Evolutionary conservation across 441 rosid genomes (phyloP).

Genomic region (Populus hybrid): DNA sequence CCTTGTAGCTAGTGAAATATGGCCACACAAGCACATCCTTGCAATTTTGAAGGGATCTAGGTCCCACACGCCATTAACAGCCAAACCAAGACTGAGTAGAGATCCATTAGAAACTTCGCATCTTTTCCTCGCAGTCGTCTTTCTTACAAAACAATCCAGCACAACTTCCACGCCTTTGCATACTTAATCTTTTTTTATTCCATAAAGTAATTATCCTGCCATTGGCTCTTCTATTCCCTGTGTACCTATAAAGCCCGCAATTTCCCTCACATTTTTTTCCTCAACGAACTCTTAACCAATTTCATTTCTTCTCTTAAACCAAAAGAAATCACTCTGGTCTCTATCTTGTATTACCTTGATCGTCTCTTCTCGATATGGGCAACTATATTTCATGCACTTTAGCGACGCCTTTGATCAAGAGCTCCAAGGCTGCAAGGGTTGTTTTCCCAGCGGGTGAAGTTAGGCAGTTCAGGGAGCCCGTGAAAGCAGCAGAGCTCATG

Average conservation of each 20-base stretch:
- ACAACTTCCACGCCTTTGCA: background rate
- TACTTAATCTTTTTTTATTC: background rate
- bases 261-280: background rate
- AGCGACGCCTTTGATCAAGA: slow-evolving; percentile 36
- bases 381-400: slow-evolving; percentile 51
- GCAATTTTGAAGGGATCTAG: background rate
- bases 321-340: background rate
- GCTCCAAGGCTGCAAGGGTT: slow-evolving; percentile 39
- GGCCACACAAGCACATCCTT: background rate
- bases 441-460: slow-evolving; percentile 55
- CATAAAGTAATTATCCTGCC: background rate
- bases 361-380: slow-evolving; percentile 35
- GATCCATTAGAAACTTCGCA: background rate
- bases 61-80: background rate
- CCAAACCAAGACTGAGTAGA: background rate
- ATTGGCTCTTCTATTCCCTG: background rate
- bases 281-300: background rate
- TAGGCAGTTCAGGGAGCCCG: slow-evolving; percentile 37
- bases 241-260: background rate
- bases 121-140: background rate
- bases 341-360: background rate
- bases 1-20: background rate
- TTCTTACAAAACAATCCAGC: background rate
- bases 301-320: background rate
- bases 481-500: slow-evolving; percentile 28